phyloP scores from a whole-genome alignment of 805 yeast species.

The Metschnikowia arizonensis region DNA sequence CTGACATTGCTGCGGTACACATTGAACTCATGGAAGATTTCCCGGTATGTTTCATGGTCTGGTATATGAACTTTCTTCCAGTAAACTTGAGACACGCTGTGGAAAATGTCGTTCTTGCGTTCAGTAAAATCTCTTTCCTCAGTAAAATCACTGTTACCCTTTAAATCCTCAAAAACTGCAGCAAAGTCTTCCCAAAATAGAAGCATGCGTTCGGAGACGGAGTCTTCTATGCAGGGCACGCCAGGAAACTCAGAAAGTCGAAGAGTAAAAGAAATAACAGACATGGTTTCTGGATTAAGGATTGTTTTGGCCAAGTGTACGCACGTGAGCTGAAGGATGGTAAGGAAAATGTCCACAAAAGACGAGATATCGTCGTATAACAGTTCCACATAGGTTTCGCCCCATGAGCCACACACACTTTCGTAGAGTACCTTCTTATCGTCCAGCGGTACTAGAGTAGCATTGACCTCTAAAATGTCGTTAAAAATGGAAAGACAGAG shows the following conservation, averaged over 20 bases:
- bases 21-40: conserved; percentile 51
- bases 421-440: conserved; percentile 27
- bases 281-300: conserved; percentile 29
- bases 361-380: conserved; percentile 19
- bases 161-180: conserved; percentile 42
- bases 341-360: conserved; percentile 44
- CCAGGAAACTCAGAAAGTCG: conserved; percentile 55
- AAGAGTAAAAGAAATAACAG: conserved; percentile 46
- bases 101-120: conserved; percentile 38
- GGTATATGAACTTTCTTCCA: conserved; percentile 61
- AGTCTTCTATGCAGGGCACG: conserved; percentile 56
- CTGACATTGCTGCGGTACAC: conserved; percentile 69
- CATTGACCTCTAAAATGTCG: conserved; percentile 46
- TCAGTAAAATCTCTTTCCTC: no score
- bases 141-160: no score
- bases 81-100: conserved; percentile 55
- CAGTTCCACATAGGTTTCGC: conserved; percentile 33
- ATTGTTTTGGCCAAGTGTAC: conserved; percentile 40
- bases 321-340: conserved; percentile 46
- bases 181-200: conserved; percentile 69
- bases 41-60: conserved; percentile 27
- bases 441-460: conserved; percentile 33
- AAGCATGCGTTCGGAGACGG: conserved; percentile 46
- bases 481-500: conserved; percentile 25
- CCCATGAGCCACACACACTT: conserved; percentile 46